Percentiles rank a stretch among this genome's conserved stretches.
Conservation (phyloP, 2,329 filamentous ascomycete genomes). For the Chlorencoelia australis region DNA sequence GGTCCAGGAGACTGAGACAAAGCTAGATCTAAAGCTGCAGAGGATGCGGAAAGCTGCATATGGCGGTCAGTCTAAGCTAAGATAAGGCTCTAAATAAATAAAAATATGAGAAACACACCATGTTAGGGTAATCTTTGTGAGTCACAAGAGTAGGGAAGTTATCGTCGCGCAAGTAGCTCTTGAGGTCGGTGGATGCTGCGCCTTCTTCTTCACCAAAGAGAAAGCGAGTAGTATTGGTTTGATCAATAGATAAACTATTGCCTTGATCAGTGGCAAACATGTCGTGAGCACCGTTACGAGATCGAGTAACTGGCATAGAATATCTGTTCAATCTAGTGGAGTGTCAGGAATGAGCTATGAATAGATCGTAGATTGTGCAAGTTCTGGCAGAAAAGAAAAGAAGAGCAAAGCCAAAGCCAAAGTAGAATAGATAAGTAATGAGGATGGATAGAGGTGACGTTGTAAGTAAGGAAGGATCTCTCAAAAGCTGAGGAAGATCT, state of each 20-base stretch:
- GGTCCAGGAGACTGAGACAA: conserved; percentile 56
- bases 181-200: conserved; percentile 42
- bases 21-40: conserved; percentile 71
- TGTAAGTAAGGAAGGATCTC: too few species aligned
- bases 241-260: conserved; percentile 59
- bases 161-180: conserved; percentile 66
- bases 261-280: too few species aligned
- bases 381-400: conserved; percentile 3
- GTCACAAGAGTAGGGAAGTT: conserved; percentile 78
- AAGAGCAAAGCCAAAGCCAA: too few species aligned
- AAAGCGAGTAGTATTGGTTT: conserved; percentile 77
- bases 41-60: conserved; percentile 66
- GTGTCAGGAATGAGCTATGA: conserved; percentile 13
- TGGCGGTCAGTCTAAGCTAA: conserved; percentile 30
- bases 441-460: too few species aligned
- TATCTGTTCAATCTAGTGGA: conserved; percentile 68
- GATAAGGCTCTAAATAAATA: conserved; percentile 5
- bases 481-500: too few species aligned
- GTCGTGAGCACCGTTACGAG: conserved; percentile 57
- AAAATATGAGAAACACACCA: conserved; percentile 20
- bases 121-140: conserved; percentile 35
- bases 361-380: conserved; percentile 9
- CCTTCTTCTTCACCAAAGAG: conserved; percentile 73
- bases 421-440: too few species aligned
- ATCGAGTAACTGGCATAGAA: conserved; percentile 79